These are phyloP conservation scores for Avena atlantica DNA, from an alignment of 176 grass and related monocot species.

Conservation along the genomic window DNA sequence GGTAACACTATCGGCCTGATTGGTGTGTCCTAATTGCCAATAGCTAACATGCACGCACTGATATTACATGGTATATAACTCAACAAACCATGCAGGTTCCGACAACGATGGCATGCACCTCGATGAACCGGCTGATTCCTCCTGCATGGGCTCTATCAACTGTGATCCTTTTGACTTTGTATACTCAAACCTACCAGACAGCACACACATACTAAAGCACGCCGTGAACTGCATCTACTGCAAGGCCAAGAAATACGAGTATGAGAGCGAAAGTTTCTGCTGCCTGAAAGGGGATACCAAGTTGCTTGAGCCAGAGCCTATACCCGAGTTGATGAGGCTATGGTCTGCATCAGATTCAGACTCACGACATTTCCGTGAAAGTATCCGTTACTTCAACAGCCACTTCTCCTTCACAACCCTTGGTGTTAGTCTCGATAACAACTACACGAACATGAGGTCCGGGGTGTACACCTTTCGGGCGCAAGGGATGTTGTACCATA, in stretches of 20 bases:
- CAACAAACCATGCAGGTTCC: no score
- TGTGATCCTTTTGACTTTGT: no score
- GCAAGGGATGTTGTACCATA: background rate
- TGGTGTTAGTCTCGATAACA: background rate
- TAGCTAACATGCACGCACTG: no score
- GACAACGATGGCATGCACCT: no score
- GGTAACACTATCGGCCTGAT: no score
- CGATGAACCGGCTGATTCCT: no score
- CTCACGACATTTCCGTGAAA: background rate
- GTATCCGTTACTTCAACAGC: background rate
- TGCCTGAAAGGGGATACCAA: background rate
- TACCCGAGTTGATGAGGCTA: background rate
- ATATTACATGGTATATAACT: no score
- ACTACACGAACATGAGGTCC: background rate
- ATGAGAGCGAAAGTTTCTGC: background rate
- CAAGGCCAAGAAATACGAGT: background rate
- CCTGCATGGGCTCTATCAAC: no score
- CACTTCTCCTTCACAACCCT: conserved; percentile 16
- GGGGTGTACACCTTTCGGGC: background rate
- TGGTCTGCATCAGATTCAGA: background rate
- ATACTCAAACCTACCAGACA: background rate
- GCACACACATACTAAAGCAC: background rate
- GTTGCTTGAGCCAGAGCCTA: background rate
- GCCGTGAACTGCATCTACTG: background rate
- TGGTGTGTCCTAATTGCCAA: no score